Conservation (phyloP, 2,329 filamentous ascomycete species). For the Aurifilum marmelostoma region DNA sequence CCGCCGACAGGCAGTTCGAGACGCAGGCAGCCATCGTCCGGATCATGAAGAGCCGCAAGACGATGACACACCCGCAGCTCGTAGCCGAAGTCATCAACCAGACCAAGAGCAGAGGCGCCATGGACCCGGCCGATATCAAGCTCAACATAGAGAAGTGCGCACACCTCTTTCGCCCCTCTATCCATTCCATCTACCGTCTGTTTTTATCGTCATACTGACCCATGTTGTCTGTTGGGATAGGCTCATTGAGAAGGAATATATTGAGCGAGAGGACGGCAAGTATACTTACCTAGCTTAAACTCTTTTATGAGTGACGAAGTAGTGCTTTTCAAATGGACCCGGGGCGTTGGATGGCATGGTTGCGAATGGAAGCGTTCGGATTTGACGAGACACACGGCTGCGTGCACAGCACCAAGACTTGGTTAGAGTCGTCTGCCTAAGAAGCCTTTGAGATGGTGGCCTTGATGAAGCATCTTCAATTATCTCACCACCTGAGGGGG, state of each 20-base stretch:
- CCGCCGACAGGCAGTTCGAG: conserved; percentile 89
- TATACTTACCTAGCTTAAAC: conserved; percentile 73
- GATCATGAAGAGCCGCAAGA: conserved; percentile 95
- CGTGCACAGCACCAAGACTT: neutral
- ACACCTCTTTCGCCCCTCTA: neutral
- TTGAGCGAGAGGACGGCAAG: conserved; percentile 74
- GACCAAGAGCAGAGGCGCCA: conserved; percentile 81
- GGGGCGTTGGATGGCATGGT: conserved; percentile 12
- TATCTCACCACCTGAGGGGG: neutral
- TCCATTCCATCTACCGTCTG: neutral
- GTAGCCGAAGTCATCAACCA: conserved; percentile 91
- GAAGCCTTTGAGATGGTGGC: too few relatives aligned
- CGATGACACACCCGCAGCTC: conserved; percentile 81
- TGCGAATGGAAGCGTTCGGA: conserved; percentile 5
- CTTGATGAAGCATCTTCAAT: neutral
- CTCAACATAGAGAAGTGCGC: conserved; percentile 91
- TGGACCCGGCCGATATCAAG: conserved; percentile 90
- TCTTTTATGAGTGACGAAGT: neutral
- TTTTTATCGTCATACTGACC: conserved; percentile 4
- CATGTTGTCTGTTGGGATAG: conserved; percentile 44
- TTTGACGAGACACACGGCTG: conserved; percentile 12
- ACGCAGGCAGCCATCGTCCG: conserved; percentile 95
- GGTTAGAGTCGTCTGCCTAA: neutral
- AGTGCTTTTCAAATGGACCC: neutral
- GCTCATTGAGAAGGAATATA: conserved; percentile 90